Percentiles rank a stretch among this genome's conserved stretches.
Conservation (phyloP, 257 asterid species). For the Fraxinus cuspidata region DNA sequence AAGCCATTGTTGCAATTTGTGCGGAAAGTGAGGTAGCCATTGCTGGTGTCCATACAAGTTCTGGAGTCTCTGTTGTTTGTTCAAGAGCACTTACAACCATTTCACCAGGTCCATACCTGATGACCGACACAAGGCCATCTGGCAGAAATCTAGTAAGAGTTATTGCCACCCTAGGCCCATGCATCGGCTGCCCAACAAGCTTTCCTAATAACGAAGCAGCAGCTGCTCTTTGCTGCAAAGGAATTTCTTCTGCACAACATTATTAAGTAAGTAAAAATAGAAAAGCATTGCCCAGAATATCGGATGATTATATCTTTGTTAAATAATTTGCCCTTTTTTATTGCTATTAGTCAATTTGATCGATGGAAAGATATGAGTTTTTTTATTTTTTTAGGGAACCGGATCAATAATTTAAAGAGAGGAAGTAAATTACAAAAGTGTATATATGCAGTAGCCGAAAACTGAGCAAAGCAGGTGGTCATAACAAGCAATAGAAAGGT, state of each 20-base stretch:
- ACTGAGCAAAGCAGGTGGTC: too few species aligned
- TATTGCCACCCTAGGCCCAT: slow-evolving; percentile 98
- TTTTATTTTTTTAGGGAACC: not conserved
- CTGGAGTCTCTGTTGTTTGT: slow-evolving; percentile 97
- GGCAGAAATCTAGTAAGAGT: slow-evolving; percentile 94
- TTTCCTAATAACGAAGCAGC: slow-evolving; percentile 92
- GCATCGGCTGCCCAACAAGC: slow-evolving; percentile 96
- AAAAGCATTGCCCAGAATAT: not conserved
- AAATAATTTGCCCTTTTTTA: not conserved
- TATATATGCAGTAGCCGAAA: not conserved
- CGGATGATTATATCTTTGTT: not conserved
- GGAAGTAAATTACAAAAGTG: not conserved
- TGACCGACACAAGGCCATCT: slow-evolving; percentile 89
- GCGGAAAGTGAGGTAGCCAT: slow-evolving; percentile 98
- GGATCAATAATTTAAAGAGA: not conserved
- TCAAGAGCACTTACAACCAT: slow-evolving; percentile 86
- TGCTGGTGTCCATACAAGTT: slow-evolving; percentile 99
- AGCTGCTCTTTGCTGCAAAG: slow-evolving; percentile 96
- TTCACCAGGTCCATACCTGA: slow-evolving; percentile 99
- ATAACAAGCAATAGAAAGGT: too few species aligned
- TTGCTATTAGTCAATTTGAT: not conserved
- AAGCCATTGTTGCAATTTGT: slow-evolving; percentile 92
- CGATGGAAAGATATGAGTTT: not conserved
- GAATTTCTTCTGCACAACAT: slow-evolving; percentile 76
- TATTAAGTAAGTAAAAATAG: slow-evolving; percentile 29